Percentiles rank a stretch among this genome's conserved stretches.
Evolutionary conservation across 1,139 yeast genomes (phyloP).

Genomic region (Hyphopichia khmerensis): DNA sequence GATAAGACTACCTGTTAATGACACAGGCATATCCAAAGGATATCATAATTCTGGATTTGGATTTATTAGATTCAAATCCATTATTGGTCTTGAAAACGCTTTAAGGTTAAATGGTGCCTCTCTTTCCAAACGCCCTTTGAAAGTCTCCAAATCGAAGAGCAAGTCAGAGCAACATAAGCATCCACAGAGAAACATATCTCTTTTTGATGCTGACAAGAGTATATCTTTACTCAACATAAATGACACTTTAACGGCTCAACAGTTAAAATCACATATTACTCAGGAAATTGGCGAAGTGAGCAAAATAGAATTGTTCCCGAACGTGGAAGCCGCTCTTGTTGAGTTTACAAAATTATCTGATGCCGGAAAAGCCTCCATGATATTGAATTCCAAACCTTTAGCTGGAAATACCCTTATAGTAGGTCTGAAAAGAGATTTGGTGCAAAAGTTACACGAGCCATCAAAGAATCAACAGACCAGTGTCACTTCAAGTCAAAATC

Average conservation of each 20-base stretch:
- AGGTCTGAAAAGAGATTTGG: conserved; percentile 37
- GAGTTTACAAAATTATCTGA: conserved; percentile 46
- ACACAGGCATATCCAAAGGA: conserved; percentile 24
- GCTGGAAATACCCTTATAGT: conserved; percentile 34
- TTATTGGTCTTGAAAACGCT: conserved; percentile 42
- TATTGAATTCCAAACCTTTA: conserved; percentile 41
- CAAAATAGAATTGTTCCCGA: conserved; percentile 48
- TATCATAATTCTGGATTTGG: conserved; percentile 55
- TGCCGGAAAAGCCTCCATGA: conserved; percentile 59
- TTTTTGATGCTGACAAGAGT: conserved; percentile 14
- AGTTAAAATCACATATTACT: conserved; percentile 32
- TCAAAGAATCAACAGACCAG: background rate
- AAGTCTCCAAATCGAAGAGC: conserved; percentile 34
- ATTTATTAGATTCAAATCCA: conserved; percentile 45
- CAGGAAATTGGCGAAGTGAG: conserved; percentile 35
- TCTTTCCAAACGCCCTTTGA: conserved; percentile 43
- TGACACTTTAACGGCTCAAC: conserved; percentile 44
- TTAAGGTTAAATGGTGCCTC: conserved; percentile 31
- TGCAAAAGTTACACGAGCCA: background rate
- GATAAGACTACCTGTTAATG: conserved; percentile 48
- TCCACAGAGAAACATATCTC: conserved; percentile 13
- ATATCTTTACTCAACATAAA: conserved; percentile 47
- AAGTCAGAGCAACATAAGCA: conserved; percentile 15
- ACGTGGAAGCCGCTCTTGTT: conserved; percentile 51
- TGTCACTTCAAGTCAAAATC: background rate